These are phyloP conservation scores for Neofusicoccum kwambonambiense DNA, from an alignment of 2,329 filamentous ascomycete species.

Conservation along the genomic window DNA sequence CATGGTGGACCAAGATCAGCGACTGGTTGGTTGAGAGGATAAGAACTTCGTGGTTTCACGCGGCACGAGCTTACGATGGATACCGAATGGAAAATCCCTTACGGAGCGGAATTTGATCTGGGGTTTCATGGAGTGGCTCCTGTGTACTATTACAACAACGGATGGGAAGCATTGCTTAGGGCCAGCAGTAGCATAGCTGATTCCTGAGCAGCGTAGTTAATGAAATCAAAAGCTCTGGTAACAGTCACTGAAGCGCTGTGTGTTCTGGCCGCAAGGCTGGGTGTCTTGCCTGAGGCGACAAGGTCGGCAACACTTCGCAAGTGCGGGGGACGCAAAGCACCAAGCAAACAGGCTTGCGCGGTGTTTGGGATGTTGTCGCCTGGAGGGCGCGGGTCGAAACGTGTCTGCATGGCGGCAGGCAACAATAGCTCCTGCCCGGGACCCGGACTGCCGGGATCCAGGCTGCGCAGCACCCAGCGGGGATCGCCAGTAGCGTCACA, in stretches of 20 bases:
- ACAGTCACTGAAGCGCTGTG: too few species aligned
- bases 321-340: not conserved
- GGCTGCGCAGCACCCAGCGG: not conserved
- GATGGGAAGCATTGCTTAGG: not conserved
- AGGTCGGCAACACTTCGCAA: not conserved
- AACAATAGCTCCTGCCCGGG: not conserved
- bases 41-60: not conserved
- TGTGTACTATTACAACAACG: not conserved
- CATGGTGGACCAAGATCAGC: not conserved
- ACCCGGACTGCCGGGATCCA: not conserved
- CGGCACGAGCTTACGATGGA: conserved; percentile 12
- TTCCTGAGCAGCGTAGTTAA: not conserved
- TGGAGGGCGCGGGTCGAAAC: not conserved
- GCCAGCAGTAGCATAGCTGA: too few species aligned
- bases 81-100: not conserved
- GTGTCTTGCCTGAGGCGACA: not conserved
- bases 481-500: not conserved
- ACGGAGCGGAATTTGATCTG: not conserved
- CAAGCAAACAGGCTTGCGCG: not conserved
- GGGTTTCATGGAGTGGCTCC: not conserved
- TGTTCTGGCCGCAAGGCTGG: not conserved
- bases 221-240: not conserved
- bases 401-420: not conserved
- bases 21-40: not conserved
- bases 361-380: not conserved